A percentile compares a stretch with the other conserved stretches of the same genome.
phyloP scores from a whole-genome alignment of 371 early-diverging fungal genomes.

The Catenaria anguillulae region DNA sequence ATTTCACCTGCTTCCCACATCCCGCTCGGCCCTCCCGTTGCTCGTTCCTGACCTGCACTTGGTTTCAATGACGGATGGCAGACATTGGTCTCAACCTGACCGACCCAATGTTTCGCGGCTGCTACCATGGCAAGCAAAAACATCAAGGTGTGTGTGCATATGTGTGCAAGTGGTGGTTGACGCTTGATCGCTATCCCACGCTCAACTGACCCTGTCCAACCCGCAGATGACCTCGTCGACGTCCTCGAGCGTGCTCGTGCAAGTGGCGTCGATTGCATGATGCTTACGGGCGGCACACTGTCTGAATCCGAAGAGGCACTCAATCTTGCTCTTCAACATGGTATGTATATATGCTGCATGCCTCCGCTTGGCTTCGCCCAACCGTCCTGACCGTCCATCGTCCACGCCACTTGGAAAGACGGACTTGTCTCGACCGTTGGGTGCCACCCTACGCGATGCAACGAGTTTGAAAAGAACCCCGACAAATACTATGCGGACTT shows the following conservation, averaged over 20 bases:
- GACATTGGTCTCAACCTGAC: slow-evolving; percentile 77
- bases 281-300: slow-evolving; percentile 62
- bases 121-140: slow-evolving; percentile 56
- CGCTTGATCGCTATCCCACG: too few species aligned
- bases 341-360: too few species aligned
- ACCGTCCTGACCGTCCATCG: neutral
- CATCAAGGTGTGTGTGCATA: slow-evolving; percentile 51
- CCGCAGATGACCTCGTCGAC: slow-evolving; percentile 51
- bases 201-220: too few species aligned
- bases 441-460: slow-evolving; percentile 72
- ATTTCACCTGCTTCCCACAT: too few species aligned
- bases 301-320: slow-evolving; percentile 45
- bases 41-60: too few species aligned
- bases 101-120: slow-evolving; percentile 66
- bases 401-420: neutral
- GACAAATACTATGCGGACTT: slow-evolving; percentile 42
- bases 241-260: slow-evolving; percentile 47
- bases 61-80: slow-evolving; percentile 54
- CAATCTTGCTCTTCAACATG: slow-evolving; percentile 25
- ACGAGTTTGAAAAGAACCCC: slow-evolving; percentile 47
- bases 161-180: too few species aligned
- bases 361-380: too few species aligned
- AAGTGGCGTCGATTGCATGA: slow-evolving; percentile 50
- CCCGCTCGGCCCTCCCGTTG: too few species aligned
- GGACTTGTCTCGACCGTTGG: slow-evolving; percentile 62